Evolutionary conservation across 1,284 basidiomycete species (phyloP).

Genomic region (Fomitopsis palustris): DNA sequence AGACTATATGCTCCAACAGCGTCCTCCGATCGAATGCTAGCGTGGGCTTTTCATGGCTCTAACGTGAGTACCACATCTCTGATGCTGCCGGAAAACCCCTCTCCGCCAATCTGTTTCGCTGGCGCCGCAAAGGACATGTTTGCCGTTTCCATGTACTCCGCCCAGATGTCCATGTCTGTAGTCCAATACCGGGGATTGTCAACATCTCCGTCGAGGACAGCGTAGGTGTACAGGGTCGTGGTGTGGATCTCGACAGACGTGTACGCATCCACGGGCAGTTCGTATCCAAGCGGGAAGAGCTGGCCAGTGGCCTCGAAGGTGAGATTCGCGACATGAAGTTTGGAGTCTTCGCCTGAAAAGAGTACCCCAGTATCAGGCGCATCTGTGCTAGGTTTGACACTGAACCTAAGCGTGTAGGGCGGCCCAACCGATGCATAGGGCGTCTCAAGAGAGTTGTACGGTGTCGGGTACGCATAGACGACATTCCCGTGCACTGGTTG

Average conservation of each 20-base stretch:
- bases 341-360: constrained; percentile 36
- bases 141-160: constrained; percentile 33
- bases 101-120: constrained; percentile 30
- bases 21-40: no score
- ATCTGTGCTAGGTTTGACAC: constrained; percentile 22
- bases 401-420: constrained; percentile 40
- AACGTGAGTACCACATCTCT: no score
- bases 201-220: constrained; percentile 25
- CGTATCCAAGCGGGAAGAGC: constrained; percentile 32
- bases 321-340: constrained; percentile 34
- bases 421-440: constrained; percentile 38
- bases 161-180: constrained; percentile 38
- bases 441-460: constrained; percentile 22
- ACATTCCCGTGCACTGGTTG: constrained; percentile 14
- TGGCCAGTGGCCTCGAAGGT: constrained; percentile 37
- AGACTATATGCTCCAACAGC: no score
- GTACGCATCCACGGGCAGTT: constrained; percentile 26
- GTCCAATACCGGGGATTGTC: constrained; percentile 30
- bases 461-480: constrained; percentile 17
- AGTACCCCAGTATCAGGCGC: constrained; percentile 22
- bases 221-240: constrained; percentile 35
- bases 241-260: constrained; percentile 36
- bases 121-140: constrained; percentile 49
- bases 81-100: constrained; percentile 15
- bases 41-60: no score